A percentile compares a stretch with the other conserved stretches of the same genome.
phyloP scores from a whole-genome alignment of 2,329 filamentous ascomycete species.

The Chrysoporthe puriensis region DNA sequence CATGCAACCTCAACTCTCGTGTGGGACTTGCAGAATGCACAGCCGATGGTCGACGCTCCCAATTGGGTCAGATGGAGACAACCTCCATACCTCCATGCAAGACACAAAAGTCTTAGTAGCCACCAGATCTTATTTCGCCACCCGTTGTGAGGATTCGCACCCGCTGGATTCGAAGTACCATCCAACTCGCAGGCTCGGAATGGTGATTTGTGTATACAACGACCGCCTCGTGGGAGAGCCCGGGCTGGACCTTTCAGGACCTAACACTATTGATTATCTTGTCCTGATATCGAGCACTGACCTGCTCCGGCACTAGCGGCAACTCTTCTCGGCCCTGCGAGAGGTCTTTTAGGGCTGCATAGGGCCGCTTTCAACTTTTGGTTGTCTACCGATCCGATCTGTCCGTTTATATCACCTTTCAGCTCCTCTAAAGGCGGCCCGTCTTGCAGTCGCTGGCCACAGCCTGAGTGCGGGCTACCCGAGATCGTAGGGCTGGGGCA shows the following conservation, averaged over 20 bases:
- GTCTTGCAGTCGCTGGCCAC: not conserved
- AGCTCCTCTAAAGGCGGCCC: not conserved
- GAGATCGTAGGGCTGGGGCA: not conserved
- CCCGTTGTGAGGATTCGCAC: constrained; percentile 10
- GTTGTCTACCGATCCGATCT: not conserved
- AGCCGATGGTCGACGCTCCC: constrained; percentile 9
- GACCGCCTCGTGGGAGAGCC: not conserved
- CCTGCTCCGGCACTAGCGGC: constrained; percentile 4
- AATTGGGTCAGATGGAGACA: constrained; percentile 10
- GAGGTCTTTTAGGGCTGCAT: not conserved
- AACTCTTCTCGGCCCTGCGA: not conserved
- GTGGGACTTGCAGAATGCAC: constrained; percentile 7
- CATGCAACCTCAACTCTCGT: constrained; percentile 15
- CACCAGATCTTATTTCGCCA: constrained; percentile 23
- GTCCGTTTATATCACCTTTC: not conserved
- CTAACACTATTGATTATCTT: not conserved
- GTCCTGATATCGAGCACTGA: not conserved
- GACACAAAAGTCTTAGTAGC: constrained; percentile 10
- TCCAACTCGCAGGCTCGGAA: not conserved
- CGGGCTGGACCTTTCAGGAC: not conserved
- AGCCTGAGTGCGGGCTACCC: not conserved
- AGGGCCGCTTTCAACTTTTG: not conserved
- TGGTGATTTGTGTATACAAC: not conserved
- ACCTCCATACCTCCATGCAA: constrained; percentile 19
- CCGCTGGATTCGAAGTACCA: not conserved